Evolutionary conservation across 805 yeast species (phyloP).

Genomic region (Danielozyma ontarioensis): DNA sequence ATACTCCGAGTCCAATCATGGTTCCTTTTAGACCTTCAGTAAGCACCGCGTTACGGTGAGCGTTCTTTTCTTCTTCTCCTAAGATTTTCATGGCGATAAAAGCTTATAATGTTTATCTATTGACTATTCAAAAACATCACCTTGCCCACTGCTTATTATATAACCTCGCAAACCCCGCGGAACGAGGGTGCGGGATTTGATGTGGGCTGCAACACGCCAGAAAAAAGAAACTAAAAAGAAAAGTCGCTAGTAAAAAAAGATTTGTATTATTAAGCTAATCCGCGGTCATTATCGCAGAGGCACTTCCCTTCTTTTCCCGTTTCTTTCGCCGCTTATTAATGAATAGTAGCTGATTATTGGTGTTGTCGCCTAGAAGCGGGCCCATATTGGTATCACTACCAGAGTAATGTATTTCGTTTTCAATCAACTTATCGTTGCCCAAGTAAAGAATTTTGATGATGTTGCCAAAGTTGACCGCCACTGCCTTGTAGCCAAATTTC

Average conservation of each 20-base stretch:
- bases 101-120: no score
- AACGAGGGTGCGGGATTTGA: no score
- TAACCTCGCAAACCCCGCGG: no score
- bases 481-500: slow-evolving; percentile 73
- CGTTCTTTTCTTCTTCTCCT: slow-evolving; percentile 60
- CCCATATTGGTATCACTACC: slow-evolving; percentile 29
- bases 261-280: no score
- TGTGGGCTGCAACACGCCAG: no score
- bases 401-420: slow-evolving; percentile 47
- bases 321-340: slow-evolving; percentile 45
- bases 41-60: slow-evolving; percentile 54
- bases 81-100: slow-evolving; percentile 59
- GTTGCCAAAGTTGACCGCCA: slow-evolving; percentile 72
- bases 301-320: no score
- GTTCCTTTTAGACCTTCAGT: slow-evolving; percentile 62
- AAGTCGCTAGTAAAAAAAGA: no score
- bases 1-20: slow-evolving; percentile 49
- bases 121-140: no score
- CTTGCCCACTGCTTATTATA: no score
- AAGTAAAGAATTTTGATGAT: slow-evolving; percentile 65
- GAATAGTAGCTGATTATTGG: slow-evolving; percentile 44
- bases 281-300: no score
- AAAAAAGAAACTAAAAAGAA: no score
- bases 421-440: slow-evolving; percentile 70
- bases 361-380: slow-evolving; percentile 14